Conservation (phyloP, 495 filamentous ascomycete genomes). For the Penicillium angulare region DNA sequence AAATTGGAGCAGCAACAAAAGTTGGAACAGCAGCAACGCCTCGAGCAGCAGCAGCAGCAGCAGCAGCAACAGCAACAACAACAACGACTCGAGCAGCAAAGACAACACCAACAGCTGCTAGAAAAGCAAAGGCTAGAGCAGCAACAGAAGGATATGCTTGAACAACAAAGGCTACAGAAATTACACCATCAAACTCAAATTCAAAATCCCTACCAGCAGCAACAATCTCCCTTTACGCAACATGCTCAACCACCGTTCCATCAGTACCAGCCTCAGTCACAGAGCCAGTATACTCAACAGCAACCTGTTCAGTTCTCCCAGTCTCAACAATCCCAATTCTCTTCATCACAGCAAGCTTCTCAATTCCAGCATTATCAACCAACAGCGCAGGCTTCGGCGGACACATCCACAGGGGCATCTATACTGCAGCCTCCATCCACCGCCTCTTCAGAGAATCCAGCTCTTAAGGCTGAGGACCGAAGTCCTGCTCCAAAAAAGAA, state of each 20-base stretch:
- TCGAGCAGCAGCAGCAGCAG: slow-evolving; percentile 14
- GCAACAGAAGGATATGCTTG: slow-evolving; percentile 8
- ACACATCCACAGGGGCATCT: slow-evolving; percentile 4
- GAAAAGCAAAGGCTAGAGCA: slow-evolving; percentile 14
- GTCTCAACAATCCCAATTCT: slow-evolving; percentile 13
- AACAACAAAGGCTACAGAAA: slow-evolving; percentile 16
- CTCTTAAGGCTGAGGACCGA: slow-evolving; percentile 11
- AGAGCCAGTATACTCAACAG: background rate
- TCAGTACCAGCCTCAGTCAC: slow-evolving; percentile 25
- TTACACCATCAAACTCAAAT: slow-evolving; percentile 23
- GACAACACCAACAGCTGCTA: slow-evolving; percentile 9
- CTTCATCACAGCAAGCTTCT: slow-evolving; percentile 6
- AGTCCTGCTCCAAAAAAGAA: slow-evolving; percentile 28
- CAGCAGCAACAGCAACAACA: slow-evolving; percentile 14
- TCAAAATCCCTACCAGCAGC: slow-evolving; percentile 20
- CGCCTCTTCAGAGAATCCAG: background rate
- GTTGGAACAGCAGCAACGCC: slow-evolving; percentile 15
- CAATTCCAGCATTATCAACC: slow-evolving; percentile 27
- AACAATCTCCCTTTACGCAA: slow-evolving; percentile 12
- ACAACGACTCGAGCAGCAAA: slow-evolving; percentile 8
- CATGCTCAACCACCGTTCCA: slow-evolving; percentile 20
- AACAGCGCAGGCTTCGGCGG: slow-evolving; percentile 9
- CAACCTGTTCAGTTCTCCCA: slow-evolving; percentile 14
- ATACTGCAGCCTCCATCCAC: slow-evolving; percentile 3
- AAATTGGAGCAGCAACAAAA: slow-evolving; percentile 16